A percentile compares a stretch with the other conserved stretches of the same genome.
phyloP scores from a whole-genome alignment of 345 rosid species.

The Psidium friedrichsthalianum region DNA sequence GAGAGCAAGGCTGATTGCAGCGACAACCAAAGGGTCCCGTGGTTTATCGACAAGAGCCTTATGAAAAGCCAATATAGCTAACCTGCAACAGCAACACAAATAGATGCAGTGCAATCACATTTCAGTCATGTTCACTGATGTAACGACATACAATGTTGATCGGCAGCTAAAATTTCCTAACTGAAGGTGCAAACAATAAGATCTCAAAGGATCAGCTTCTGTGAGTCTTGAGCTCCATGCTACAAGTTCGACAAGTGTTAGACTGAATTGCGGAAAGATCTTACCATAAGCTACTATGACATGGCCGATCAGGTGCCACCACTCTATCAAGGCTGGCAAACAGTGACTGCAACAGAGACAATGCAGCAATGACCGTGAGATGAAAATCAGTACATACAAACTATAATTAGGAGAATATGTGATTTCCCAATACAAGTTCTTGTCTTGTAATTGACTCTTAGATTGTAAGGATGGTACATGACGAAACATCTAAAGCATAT shows the following conservation, averaged over 20 bases:
- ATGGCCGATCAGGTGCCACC: slow-evolving; percentile 81
- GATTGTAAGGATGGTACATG: background rate
- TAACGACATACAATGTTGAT: background rate
- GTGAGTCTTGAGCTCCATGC: background rate
- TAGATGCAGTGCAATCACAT: background rate
- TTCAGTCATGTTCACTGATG: background rate
- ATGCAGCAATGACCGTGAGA: background rate
- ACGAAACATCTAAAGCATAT: background rate
- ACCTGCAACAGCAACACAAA: slow-evolving; percentile 25
- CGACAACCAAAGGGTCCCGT: slow-evolving; percentile 66
- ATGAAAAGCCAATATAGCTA: slow-evolving; percentile 75
- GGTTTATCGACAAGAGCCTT: slow-evolving; percentile 58
- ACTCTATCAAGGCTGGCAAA: slow-evolving; percentile 70
- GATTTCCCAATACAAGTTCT: background rate
- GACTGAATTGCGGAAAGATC: background rate
- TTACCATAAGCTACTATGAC: slow-evolving; percentile 92
- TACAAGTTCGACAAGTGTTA: background rate
- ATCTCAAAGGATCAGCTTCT: background rate
- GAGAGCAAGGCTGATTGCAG: slow-evolving; percentile 69
- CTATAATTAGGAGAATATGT: background rate
- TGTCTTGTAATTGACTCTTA: background rate
- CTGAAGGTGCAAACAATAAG: background rate
- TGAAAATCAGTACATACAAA: background rate
- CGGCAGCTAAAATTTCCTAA: background rate
- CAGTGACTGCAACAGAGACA: slow-evolving; percentile 48